A percentile compares a stretch with the other conserved stretches of the same genome.
These are phyloP conservation scores for Haberlea rhodopensis DNA, from an alignment of 257 asterid genomes.

Conservation along the genomic window DNA sequence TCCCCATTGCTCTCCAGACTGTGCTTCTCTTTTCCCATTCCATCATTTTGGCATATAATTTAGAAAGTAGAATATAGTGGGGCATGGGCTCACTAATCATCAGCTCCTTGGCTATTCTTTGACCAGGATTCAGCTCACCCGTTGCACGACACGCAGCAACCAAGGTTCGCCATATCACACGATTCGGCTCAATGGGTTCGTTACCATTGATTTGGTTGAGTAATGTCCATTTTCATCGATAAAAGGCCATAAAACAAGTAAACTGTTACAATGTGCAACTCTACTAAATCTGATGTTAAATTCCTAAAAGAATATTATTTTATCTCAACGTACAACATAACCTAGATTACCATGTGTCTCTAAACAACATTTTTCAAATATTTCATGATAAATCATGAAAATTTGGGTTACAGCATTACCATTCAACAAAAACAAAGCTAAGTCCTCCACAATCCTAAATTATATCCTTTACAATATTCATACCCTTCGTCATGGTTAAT, in stretches of 20 bases:
- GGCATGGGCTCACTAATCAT: slow-evolving; percentile 56
- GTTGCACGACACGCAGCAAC: slow-evolving; percentile 51
- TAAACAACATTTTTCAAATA: too few species aligned
- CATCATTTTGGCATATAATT: slow-evolving; percentile 55
- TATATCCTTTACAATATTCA: too few species aligned
- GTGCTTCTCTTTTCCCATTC: slow-evolving; percentile 61
- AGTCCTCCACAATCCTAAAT: neutral
- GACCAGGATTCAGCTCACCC: slow-evolving; percentile 53
- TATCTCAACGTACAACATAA: too few species aligned
- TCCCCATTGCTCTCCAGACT: slow-evolving; percentile 61
- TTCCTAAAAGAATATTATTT: too few species aligned
- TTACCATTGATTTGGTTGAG: too few species aligned
- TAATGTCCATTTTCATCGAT: too few species aligned
- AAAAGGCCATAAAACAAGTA: too few species aligned
- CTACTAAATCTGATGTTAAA: too few species aligned
- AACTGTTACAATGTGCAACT: too few species aligned
- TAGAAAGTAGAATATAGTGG: slow-evolving; percentile 63
- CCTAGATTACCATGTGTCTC: too few species aligned
- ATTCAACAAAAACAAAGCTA: neutral
- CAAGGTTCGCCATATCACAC: slow-evolving; percentile 60
- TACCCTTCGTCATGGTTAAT: neutral
- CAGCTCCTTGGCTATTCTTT: slow-evolving; percentile 44
- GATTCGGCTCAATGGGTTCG: slow-evolving; percentile 67
- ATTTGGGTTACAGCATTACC: neutral
- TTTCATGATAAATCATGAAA: too few species aligned